Evolutionary conservation across 495 filamentous ascomycete species (phyloP), one percentile per base, ranked within the genome.

Genomic region (Penicillium riverlandense): DNA sequence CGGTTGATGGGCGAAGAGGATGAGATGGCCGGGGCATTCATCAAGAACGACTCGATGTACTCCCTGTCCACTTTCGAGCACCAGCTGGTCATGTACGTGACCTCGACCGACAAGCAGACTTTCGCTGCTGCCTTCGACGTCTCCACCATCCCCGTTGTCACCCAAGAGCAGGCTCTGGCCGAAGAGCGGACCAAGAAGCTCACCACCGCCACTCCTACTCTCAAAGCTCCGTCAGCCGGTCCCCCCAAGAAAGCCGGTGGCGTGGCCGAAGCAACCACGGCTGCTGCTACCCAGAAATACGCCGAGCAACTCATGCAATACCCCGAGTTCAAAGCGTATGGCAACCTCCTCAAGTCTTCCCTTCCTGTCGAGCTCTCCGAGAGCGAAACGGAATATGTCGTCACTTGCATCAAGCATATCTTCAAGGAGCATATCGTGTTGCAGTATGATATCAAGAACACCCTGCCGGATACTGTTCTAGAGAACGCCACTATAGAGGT

Each of bases 371-470:
- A 96, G 64, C 78, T 99, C 29, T 96, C 92, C 15, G 92, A 99
- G 64, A 86, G 87, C 48, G 92, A 97, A 65, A 96, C 92, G 11
- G 92, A 99, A 67, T 99, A 99, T 53, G 90, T 96, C 37, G 94
- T 97, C 33, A 77, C 76, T 12, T 87, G 88, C 8, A 76, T 96
- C 65, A 99, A 97, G 70, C 94, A 99, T 54, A 84, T 97, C 55
- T 97, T 95, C 81, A 91, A 90, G 65, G 87, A 95, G 59, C 86
- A 97, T 55, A 76, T 97, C 50, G 94, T 99, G 11, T 69, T 99
- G 40, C 94, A 99, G 63, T 97, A 95, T 67, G 88, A 96, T 55
- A 81, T 99, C 63, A 96, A 96, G 73, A 99, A 99, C 70, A 99
- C 94, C 4, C 78, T 99, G 11, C 80, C 86, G 3, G 88, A 90